Evolutionary conservation across 179 eudicot genomes (phyloP).

Genomic region (Pouteria campechiana): DNA sequence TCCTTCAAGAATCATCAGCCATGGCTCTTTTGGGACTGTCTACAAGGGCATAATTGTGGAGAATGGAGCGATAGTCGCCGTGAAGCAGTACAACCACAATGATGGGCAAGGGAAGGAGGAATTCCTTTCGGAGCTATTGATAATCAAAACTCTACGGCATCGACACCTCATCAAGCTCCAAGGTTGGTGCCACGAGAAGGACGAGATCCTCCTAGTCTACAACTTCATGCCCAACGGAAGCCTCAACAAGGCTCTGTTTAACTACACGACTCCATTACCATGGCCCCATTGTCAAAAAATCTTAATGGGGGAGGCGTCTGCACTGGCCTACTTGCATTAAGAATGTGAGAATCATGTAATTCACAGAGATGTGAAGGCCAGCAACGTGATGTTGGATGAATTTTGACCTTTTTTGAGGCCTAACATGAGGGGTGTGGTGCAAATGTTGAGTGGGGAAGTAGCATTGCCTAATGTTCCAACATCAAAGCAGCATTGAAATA

Average conservation of each 20-base stretch:
- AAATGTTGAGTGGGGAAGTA: slow-evolving; percentile 28
- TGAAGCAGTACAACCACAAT: slow-evolving; percentile 26
- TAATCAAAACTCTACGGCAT: slow-evolving; percentile 23
- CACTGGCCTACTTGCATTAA: slow-evolving; percentile 25
- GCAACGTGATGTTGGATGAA: slow-evolving; percentile 29
- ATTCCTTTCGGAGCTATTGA: slow-evolving; percentile 26
- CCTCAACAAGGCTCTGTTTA: slow-evolving; percentile 22
- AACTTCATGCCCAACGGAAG: slow-evolving; percentile 29
- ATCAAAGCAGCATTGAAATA: too few species aligned
- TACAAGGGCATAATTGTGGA: slow-evolving; percentile 22
- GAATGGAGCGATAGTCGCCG: slow-evolving; percentile 23
- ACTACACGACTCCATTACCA: slow-evolving; percentile 15
- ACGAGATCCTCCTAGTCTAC: slow-evolving; percentile 24
- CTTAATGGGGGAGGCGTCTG: slow-evolving; percentile 23
- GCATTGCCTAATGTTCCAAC: slow-evolving; percentile 24
- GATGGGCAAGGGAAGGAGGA: slow-evolving; percentile 31
- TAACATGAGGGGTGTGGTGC: slow-evolving; percentile 26
- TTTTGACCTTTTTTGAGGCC: slow-evolving; percentile 27
- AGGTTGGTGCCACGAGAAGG: slow-evolving; percentile 36
- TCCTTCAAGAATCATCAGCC: slow-evolving; percentile 17
- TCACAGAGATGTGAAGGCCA: slow-evolving; percentile 26
- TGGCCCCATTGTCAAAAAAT: slow-evolving; percentile 23
- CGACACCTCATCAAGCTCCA: slow-evolving; percentile 23
- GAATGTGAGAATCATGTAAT: slow-evolving; percentile 35
- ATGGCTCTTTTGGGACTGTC: slow-evolving; percentile 36